Percentiles rank a stretch among this genome's conserved stretches.
Conservation (phyloP, 768 basidiomycete genomes). For the Russula compacta region DNA sequence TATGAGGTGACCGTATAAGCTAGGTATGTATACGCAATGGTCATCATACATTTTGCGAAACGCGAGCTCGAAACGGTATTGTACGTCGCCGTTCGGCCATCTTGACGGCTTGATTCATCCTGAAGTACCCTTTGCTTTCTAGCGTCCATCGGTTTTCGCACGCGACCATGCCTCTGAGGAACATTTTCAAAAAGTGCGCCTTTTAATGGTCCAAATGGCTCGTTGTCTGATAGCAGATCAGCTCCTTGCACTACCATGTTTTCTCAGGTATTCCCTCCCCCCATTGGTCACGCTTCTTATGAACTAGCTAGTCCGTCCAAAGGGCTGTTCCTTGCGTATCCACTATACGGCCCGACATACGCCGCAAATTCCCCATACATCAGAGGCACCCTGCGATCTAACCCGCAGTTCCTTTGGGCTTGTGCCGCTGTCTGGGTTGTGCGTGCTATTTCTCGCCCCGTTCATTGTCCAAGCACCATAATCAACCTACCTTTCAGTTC, state of each 20-base stretch:
- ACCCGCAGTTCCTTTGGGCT: conserved; percentile 57
- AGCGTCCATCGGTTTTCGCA: conserved; percentile 94
- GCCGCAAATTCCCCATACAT: conserved; percentile 55
- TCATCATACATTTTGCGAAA: conserved; percentile 83
- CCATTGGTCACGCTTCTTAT: not conserved
- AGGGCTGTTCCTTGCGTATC: conserved; percentile 70
- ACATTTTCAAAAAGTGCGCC: conserved; percentile 84
- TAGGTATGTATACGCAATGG: conserved; percentile 63
- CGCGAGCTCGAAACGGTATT: conserved; percentile 90
- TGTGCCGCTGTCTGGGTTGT: conserved; percentile 70
- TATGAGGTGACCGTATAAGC: not conserved
- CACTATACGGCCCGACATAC: conserved; percentile 77
- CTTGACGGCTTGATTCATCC: not conserved
- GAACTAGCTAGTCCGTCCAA: conserved; percentile 4
- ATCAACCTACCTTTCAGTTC: conserved; percentile 41
- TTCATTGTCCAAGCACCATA: not conserved
- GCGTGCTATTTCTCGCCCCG: conserved; percentile 27
- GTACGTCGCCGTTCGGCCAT: conserved; percentile 32
- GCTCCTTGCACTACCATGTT: conserved; percentile 85
- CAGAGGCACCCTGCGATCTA: conserved; percentile 50
- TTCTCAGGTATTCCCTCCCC: conserved; percentile 42
- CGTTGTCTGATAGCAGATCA: conserved; percentile 27
- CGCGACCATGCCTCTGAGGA: conserved; percentile 81
- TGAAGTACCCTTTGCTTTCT: not conserved
- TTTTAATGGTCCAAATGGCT: not conserved